Conservation (phyloP, 106 monocot genomes). For the Dactylorhiza incarnata region DNA sequence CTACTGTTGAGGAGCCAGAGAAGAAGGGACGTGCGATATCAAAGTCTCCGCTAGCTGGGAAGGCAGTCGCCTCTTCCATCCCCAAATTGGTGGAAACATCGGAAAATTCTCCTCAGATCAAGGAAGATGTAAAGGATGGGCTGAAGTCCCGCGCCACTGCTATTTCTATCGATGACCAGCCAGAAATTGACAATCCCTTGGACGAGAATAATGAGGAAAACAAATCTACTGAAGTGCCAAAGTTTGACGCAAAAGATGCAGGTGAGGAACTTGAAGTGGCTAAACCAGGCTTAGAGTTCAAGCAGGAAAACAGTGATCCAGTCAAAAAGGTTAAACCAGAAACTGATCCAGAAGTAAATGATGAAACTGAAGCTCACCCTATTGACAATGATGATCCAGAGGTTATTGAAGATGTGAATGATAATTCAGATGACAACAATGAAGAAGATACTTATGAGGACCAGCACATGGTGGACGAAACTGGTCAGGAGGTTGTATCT, state of each 20-base stretch:
- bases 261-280: not conserved
- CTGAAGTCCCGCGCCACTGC: not conserved
- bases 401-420: not conserved
- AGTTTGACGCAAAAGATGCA: not conserved
- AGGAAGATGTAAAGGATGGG: constrained; percentile 5
- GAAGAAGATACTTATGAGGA: not conserved
- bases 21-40: constrained; percentile 17
- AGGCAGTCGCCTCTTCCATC: constrained; percentile 7
- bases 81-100: not conserved
- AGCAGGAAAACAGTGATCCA: not conserved
- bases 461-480: constrained; percentile 14
- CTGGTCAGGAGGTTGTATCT: not conserved
- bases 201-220: constrained; percentile 2
- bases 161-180: not conserved
- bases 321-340: constrained; percentile 1
- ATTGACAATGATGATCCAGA: constrained; percentile 3
- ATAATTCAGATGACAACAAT: not conserved
- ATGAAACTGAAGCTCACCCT: not conserved
- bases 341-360: constrained; percentile 1
- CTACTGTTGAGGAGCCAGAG: not conserved
- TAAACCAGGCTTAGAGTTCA: not conserved
- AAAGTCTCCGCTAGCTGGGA: constrained; percentile 14
- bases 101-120: not conserved
- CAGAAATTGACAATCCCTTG: not conserved
- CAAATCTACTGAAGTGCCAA: not conserved